Base-by-base conservation (phyloP, 768 basidiomycete species). In the Zangia roseola region DNA sequence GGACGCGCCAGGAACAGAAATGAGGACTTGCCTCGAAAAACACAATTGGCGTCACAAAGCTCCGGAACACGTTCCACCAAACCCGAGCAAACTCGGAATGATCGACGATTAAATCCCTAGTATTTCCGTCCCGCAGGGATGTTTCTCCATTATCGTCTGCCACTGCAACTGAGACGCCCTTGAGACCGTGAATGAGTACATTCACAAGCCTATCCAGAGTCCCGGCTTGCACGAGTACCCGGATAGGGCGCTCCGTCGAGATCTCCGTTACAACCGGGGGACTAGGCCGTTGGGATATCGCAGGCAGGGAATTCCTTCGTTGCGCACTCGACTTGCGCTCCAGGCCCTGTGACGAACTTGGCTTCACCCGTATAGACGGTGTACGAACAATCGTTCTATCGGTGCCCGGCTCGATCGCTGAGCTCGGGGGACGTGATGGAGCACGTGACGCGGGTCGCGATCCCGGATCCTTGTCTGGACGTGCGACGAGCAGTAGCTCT, bases 91-190 rank as follows among this genome's bases (percentile, higher is more conserved):
- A 92, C 60, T 91, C 90, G 2, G 61, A 70, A 38, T 82, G 78
- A 69, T 92, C 90, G 13, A 92, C 78, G 21, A 82, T 72, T 36
- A 91, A 70, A 40, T 88, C 83, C 28, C 88, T 73, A 0, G 86
- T 86, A 70, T 81, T 86, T 2, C 83, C 82, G 54, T 88, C 86
- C 19, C 82, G 72, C 36, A 92, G 65, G 0, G 88, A 82, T 72
- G 87, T 89, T 65, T 92, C 88, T 0, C 91, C 91, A 56, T 90
- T 91, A 60, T 92, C 90, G 55, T 93, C 90, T 0, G 91, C 82
- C 5, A 90, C 86, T 0, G 86, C 84, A 0, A 91, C 88, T 0
- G 86, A 84, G 5, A 92, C 81, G 26, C 83, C 83, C 40, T 81
- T 81, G 17, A 92, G 70, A 4, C 91, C 91, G 59, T 88, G 84